Conservation (phyloP, 139 green algal species). For the Chlorella sorokiniana region DNA sequence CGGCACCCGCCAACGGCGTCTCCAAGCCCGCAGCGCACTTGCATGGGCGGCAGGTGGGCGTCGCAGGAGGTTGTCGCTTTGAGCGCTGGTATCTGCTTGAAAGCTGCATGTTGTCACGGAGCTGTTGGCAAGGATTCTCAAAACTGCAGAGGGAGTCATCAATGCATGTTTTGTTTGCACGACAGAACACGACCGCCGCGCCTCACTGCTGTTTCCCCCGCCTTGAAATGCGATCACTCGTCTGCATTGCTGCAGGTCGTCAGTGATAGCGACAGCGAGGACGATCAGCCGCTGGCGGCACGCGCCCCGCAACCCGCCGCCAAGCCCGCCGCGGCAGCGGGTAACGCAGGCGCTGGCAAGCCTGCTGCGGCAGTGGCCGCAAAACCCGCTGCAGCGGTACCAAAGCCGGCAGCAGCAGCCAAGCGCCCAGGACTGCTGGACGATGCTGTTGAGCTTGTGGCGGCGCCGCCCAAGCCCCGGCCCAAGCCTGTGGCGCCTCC, state of each 20-base stretch:
- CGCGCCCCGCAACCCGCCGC: too few species aligned
- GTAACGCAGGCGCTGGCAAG: too few species aligned
- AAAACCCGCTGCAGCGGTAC: background rate
- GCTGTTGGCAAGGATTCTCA: too few species aligned
- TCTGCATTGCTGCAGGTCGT: background rate
- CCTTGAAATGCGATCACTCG: too few species aligned
- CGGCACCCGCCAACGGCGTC: conserved; percentile 9
- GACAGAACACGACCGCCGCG: too few species aligned
- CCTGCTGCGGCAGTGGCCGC: background rate
- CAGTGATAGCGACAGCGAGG: conserved; percentile 42
- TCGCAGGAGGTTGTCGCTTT: background rate
- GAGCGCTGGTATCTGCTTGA: too few species aligned
- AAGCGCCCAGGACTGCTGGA: conserved; percentile 18
- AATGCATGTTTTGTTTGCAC: too few species aligned
- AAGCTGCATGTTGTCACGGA: too few species aligned
- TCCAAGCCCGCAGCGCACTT: background rate
- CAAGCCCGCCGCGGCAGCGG: too few species aligned
- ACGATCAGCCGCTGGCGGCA: conserved; percentile 48
- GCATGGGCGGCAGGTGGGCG: conserved; percentile 3
- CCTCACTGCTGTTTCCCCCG: too few species aligned
- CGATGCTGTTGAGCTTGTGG: conserved; percentile 26
- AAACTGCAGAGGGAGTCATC: too few species aligned
- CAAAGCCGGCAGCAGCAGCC: background rate
- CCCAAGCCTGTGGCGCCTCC: conserved; percentile 32
- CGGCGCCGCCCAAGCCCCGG: conserved; percentile 27